phyloP scores from a whole-genome alignment of 2,329 filamentous ascomycete species.

The Paraphoma sp. region DNA sequence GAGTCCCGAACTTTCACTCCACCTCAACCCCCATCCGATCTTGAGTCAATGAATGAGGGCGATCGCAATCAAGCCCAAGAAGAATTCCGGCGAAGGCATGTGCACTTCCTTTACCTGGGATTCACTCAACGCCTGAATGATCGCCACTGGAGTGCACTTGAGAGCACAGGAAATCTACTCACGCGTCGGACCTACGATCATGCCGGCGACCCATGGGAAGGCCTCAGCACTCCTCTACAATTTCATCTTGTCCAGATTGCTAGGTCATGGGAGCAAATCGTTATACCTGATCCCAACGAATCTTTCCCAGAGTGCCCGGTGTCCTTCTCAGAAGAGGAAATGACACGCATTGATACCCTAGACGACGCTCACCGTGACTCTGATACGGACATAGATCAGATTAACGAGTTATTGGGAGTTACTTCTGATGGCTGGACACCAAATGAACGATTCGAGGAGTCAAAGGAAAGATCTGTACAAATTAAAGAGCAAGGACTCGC shows the following conservation, averaged over 20 bases:
- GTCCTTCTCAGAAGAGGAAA: conserved; percentile 20
- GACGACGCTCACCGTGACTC: conserved; percentile 23
- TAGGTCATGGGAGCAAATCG: conserved; percentile 27
- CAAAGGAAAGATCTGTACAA: conserved; percentile 18
- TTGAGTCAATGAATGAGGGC: conserved; percentile 19
- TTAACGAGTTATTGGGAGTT: conserved; percentile 28
- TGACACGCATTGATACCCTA: conserved; percentile 14
- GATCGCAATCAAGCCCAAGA: conserved; percentile 26
- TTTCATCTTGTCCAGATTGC: conserved; percentile 26
- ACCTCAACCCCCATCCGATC: conserved; percentile 23
- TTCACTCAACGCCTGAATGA: conserved; percentile 31
- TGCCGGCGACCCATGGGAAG: conserved; percentile 37
- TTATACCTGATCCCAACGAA: conserved; percentile 3
- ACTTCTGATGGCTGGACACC: conserved; percentile 35
- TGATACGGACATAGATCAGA: conserved; percentile 22
- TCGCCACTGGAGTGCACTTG: conserved; percentile 32
- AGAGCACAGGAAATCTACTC: conserved; percentile 23
- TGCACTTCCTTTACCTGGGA: conserved; percentile 42
- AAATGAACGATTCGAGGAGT: conserved; percentile 27
- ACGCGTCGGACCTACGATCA: conserved; percentile 28
- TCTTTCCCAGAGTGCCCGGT: conserved; percentile 20
- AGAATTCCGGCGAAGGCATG: conserved; percentile 31
- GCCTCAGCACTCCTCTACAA: conserved; percentile 34
- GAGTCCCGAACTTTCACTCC: conserved; percentile 24
- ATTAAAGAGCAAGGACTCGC: conserved; percentile 24